Evolutionary conservation across 2,329 filamentous ascomycete genomes (phyloP), one percentile per base, ranked within the genome.

Genomic region (Botrytis squamosa): DNA sequence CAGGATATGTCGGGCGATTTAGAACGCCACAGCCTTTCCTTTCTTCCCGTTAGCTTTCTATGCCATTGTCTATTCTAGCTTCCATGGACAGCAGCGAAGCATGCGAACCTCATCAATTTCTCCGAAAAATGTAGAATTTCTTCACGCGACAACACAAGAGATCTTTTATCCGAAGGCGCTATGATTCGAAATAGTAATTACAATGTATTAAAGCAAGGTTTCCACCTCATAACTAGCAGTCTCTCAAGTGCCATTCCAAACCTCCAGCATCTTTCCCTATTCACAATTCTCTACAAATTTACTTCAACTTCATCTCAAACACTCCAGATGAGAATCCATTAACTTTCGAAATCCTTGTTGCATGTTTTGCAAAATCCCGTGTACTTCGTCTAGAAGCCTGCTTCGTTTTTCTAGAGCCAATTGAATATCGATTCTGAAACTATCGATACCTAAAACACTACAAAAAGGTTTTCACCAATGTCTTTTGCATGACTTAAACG

Each of bases 381-480:
- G 1, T 16, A 60, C 57, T 40, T 62, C 1, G 20, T 62, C 0
- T 40, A 40, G 4, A 5, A 16, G 33, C n/a, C 22, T 62, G 22
- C 1, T 14, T 2, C 18, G 22, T 1, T 0, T 38, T 2, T 2
- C 20, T 25, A 3, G 10, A 62, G 22, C 3, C 4, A 25, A 60
- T 22, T 62, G 36, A 38, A 25, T 40, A 38, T 40, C 6, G 8
- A 16, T 16, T n/a, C 4, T 36, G 20, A 36, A 36, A 38, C 22
- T 25, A 14, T 22, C 33, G 9, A 33, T 25, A 25, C 10, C 4
- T 1, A 60, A 2, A 38, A 4, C 33, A 60, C 18, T 25, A 7
- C 2, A 25, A 22, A 60, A 22, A 36, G 2, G 6, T 4, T 12
- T 36, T 36, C 36, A 38, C 36, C 36, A 38, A 38, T 38, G 4